Percentiles rank a stretch among this genome's conserved stretches.
Conservation (phyloP, 2,329 filamentous ascomycete genomes). For the Talaromyces sp. region DNA sequence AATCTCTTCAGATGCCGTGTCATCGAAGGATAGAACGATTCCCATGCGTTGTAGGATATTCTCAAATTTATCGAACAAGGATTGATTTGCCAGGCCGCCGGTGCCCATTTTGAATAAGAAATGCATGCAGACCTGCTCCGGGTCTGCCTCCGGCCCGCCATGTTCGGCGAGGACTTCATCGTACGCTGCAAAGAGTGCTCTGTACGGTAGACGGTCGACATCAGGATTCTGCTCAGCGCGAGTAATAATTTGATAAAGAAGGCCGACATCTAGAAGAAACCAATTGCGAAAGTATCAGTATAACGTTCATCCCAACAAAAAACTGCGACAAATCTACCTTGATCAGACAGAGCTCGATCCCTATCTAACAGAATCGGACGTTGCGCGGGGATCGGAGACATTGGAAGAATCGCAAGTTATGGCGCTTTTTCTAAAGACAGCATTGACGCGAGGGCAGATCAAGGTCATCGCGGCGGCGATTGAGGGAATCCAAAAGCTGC, state of each 20-base stretch:
- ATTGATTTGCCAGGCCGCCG: constrained; percentile 52
- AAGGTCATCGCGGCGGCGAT: constrained; percentile 40
- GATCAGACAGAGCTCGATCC: constrained; percentile 56
- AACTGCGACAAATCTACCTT: constrained; percentile 47
- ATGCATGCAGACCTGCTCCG: constrained; percentile 72
- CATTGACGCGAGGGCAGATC: constrained; percentile 42
- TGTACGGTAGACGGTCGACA: constrained; percentile 66
- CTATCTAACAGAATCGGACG: constrained; percentile 43
- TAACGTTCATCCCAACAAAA: too few species aligned
- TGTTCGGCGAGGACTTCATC: constrained; percentile 70
- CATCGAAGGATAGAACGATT: constrained; percentile 65
- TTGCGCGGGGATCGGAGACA: constrained; percentile 49
- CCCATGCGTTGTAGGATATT: constrained; percentile 66
- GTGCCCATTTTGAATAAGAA: constrained; percentile 78
- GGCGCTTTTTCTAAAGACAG: constrained; percentile 44
- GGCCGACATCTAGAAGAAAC: constrained; percentile 66
- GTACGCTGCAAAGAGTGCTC: constrained; percentile 78
- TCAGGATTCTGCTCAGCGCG: constrained; percentile 67
- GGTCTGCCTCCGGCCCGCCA: constrained; percentile 64
- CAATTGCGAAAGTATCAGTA: not conserved
- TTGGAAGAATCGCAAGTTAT: constrained; percentile 49
- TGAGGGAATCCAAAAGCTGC: constrained; percentile 1
- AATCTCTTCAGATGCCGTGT: constrained; percentile 40
- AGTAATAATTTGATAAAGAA: constrained; percentile 73
- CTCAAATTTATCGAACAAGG: constrained; percentile 69